phyloP scores from a whole-genome alignment of 2,329 filamentous ascomycete genomes.

The Diaporthe sp. region DNA sequence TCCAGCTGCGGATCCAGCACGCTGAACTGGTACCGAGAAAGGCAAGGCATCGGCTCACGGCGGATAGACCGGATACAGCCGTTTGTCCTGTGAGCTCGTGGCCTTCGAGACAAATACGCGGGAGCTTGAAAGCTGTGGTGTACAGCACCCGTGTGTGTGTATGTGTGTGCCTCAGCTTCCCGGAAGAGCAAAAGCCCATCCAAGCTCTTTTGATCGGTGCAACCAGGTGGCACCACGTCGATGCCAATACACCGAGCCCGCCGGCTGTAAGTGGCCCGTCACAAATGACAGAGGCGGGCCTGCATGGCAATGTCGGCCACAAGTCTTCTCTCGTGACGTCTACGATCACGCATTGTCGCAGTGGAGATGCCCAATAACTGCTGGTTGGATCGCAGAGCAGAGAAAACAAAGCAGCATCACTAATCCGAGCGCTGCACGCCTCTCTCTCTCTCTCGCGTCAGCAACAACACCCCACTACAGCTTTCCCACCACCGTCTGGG shows the following conservation, averaged over 20 bases:
- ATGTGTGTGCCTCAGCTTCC: not conserved
- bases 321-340: slow-evolving; percentile 23
- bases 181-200: not conserved
- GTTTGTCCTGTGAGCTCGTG: not conserved
- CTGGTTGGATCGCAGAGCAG: not conserved
- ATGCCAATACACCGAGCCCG: slow-evolving; percentile 1
- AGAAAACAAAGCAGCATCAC: slow-evolving; percentile 1
- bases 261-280: slow-evolving; percentile 38
- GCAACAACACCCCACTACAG: not conserved
- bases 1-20: not conserved
- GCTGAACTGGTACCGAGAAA: not conserved
- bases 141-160: not conserved
- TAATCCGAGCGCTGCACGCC: not conserved
- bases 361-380: not conserved
- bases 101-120: not conserved
- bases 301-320: slow-evolving; percentile 34
- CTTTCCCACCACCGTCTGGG: not conserved
- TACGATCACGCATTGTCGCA: not conserved
- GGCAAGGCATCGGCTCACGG: not conserved
- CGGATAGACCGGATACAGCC: not conserved
- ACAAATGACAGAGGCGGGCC: slow-evolving; percentile 39
- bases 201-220: slow-evolving; percentile 2
- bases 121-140: not conserved
- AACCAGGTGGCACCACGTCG: slow-evolving; percentile 22
- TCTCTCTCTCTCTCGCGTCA: not conserved